Evolutionary conservation across 1,284 basidiomycete species (phyloP).

Genomic region (Tylopilus microsporus): DNA sequence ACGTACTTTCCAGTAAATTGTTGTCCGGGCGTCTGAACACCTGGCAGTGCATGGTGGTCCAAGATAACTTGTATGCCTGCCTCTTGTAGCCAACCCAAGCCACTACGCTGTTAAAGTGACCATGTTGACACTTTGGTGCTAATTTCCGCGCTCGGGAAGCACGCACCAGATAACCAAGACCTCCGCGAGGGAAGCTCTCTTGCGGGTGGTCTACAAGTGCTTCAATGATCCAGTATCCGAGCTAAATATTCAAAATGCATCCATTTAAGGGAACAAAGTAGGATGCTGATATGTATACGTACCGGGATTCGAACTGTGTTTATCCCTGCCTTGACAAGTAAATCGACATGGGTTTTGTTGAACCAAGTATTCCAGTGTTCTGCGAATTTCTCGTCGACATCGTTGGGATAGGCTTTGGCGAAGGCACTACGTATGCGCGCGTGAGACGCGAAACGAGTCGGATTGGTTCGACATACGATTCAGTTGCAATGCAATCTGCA

Average conservation of each 20-base stretch:
- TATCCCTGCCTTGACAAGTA: slow-evolving; percentile 50
- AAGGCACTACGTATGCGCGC: slow-evolving; percentile 41
- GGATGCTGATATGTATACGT: slow-evolving; percentile 18
- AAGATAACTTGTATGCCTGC: slow-evolving; percentile 65
- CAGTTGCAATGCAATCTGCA: slow-evolving; percentile 40
- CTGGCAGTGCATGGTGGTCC: slow-evolving; percentile 74
- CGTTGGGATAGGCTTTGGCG: slow-evolving; percentile 42
- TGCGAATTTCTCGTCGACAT: slow-evolving; percentile 55
- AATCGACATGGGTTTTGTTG: slow-evolving; percentile 54
- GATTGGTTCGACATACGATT: slow-evolving; percentile 37
- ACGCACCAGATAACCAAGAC: slow-evolving; percentile 57
- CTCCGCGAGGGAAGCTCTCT: slow-evolving; percentile 67
- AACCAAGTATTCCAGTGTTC: slow-evolving; percentile 74
- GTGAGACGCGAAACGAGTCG: background rate
- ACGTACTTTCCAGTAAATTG: slow-evolving; percentile 62
- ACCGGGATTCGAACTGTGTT: slow-evolving; percentile 76
- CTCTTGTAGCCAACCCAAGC: slow-evolving; percentile 51
- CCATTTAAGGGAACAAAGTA: background rate
- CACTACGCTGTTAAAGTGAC: slow-evolving; percentile 45
- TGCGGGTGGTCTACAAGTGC: slow-evolving; percentile 55
- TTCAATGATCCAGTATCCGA: slow-evolving; percentile 80
- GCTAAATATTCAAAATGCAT: slow-evolving; percentile 33
- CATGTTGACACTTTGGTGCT: background rate
- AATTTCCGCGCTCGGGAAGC: background rate
- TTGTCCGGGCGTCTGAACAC: slow-evolving; percentile 56